A percentile compares a stretch with the other conserved stretches of the same genome.
Evolutionary conservation across 2,329 filamentous ascomycete species (phyloP).

Genomic region (Epichloe baconii): DNA sequence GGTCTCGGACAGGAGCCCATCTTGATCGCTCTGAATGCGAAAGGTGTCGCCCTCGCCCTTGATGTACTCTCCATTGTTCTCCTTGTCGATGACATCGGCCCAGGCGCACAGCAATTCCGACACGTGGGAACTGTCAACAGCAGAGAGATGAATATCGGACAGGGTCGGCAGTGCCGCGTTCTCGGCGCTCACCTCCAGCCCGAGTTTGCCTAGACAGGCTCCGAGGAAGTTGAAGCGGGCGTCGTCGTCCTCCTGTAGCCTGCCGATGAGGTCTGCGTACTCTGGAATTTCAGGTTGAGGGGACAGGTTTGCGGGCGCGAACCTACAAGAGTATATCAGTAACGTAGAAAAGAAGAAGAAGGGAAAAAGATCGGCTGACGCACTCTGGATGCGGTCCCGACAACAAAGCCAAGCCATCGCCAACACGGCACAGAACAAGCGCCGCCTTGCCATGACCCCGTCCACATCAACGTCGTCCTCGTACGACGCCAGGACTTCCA

Average conservation of each 20-base stretch:
- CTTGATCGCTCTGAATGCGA: constrained; percentile 54
- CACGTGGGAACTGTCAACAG: constrained; percentile 50
- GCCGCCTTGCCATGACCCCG: constrained; percentile 63
- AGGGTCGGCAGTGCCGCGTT: constrained; percentile 61
- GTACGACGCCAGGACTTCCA: constrained; percentile 76
- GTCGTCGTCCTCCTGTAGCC: constrained; percentile 55
- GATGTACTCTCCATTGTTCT: constrained; percentile 58
- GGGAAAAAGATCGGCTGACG: constrained; percentile 5
- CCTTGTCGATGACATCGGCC: constrained; percentile 52
- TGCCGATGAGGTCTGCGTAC: constrained; percentile 58
- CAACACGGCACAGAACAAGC: constrained; percentile 70
- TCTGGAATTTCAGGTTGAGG: constrained; percentile 51
- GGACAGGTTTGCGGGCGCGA: constrained; percentile 66
- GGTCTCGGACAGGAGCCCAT: constrained; percentile 41
- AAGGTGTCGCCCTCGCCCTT: constrained; percentile 76
- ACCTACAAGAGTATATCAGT: constrained; percentile 38
- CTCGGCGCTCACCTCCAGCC: constrained; percentile 62
- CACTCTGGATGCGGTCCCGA: constrained; percentile 90
- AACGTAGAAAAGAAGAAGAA: not conserved
- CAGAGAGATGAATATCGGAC: constrained; percentile 72
- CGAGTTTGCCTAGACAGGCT: constrained; percentile 66
- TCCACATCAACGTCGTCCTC: constrained; percentile 63
- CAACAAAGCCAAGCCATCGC: constrained; percentile 64
- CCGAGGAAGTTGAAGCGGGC: constrained; percentile 63
- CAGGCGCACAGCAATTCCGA: constrained; percentile 52